These are phyloP conservation scores for Lepraria neglecta DNA, from an alignment of 495 filamentous ascomycete genomes.

Conservation along the genomic window DNA sequence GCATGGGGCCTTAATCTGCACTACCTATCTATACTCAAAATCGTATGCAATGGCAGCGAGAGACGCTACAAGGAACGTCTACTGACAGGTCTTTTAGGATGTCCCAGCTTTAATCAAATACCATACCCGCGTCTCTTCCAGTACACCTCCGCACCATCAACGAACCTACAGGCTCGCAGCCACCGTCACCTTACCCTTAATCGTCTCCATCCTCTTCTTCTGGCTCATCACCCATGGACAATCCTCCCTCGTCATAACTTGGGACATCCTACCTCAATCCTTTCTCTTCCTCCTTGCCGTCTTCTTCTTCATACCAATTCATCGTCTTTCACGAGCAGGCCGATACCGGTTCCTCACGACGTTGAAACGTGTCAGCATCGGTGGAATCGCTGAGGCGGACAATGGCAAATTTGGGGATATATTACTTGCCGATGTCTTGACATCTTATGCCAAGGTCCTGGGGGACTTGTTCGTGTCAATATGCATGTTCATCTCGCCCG, in stretches of 20 bases:
- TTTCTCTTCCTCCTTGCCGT: conserved; percentile 64
- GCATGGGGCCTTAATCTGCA: conserved; percentile 85
- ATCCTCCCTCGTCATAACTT: conserved; percentile 57
- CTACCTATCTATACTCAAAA: conserved; percentile 63
- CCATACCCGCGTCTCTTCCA: conserved; percentile 56
- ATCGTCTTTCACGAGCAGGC: conserved; percentile 62
- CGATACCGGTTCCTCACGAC: conserved; percentile 67
- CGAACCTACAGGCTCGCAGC: conserved; percentile 78
- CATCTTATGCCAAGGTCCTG: conserved; percentile 85
- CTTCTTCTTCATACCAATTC: conserved; percentile 66
- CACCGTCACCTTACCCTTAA: conserved; percentile 62
- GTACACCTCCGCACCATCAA: conserved; percentile 64
- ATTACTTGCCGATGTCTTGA: conserved; percentile 88
- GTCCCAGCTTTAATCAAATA: conserved; percentile 75
- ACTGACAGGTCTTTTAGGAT: conserved; percentile 47
- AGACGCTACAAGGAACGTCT: neutral
- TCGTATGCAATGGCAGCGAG: conserved; percentile 45
- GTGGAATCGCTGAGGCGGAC: conserved; percentile 70
- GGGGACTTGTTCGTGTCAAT: conserved; percentile 81
- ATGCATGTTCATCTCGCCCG: conserved; percentile 77
- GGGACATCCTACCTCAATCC: conserved; percentile 75
- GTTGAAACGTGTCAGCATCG: conserved; percentile 65
- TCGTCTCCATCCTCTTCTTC: conserved; percentile 66
- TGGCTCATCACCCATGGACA: conserved; percentile 71
- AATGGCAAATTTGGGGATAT: conserved; percentile 89